Evolutionary conservation across 805 yeast genomes (phyloP), one percentile per base, ranked within the genome.

Genomic region (Blastobotrys terrestris): DNA sequence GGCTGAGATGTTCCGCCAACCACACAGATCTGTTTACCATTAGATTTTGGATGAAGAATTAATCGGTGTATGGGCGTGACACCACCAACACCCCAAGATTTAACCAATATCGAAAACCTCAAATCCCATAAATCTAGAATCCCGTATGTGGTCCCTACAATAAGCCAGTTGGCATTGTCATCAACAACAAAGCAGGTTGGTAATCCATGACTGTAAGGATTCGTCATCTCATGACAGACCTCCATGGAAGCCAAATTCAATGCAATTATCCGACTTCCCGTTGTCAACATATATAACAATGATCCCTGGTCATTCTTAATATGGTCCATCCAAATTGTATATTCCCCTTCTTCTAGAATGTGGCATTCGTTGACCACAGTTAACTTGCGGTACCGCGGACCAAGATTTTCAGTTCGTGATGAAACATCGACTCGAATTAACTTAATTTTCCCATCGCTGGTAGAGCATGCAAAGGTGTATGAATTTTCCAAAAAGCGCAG

Each of bases 81-180:
- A 13, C 72, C 70, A 42, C 74, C 77, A 45, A 88, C 75, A 7
- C 77, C 76, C 81, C 89, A 85, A 1, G 84, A 72, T 55, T 78
- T 82, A 39, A 88, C 70, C 43, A 77, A 70, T 0, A 85, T 54
- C 39, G 74, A 74, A 64, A 89, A 87, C 51, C 95, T 72, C 39
- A 87, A 58, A 65, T 90, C 97, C 95, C 96, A 90, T 14, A 92
- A 67, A 57, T 81, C 83, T 31, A 94, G 63, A 0, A 84, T 70
- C 1, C 97, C 97, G 41, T 77, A 77, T 0, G 78, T 70, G 0
- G 97, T 87, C 0, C 97, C 97, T 1, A 85, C 63, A 6, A 87
- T 65, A 1, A 87, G 64, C 88, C 96, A 88, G 3, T 77, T 70
- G 21, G 72, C 68, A 14, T 73, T 69, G 0, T 69, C 66, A 51